Evolutionary conservation across 2,329 filamentous ascomycete genomes (phyloP), one percentile per base, ranked within the genome.

Genomic region (Lasiodiplodia sp.): DNA sequence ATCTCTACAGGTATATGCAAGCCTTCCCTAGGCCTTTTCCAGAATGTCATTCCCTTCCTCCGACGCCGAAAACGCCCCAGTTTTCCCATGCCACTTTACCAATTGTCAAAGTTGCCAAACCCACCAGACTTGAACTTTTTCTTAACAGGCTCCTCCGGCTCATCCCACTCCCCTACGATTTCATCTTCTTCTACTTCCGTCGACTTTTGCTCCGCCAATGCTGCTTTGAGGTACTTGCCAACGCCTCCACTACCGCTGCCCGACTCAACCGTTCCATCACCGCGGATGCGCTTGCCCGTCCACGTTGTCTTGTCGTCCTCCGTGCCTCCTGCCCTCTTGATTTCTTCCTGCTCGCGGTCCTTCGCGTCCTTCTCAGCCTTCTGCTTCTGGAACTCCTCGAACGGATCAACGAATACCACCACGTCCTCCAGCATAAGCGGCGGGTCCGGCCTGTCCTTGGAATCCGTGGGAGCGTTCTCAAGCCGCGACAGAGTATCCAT

Each of bases 41-140:
- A 57, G 28, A 14, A n/a, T 34, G 14, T 4, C 8, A 10, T 40
- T 21, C 25, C 25, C 12, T 44, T 34, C 3, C 18, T 34, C 10
- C 25, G 28, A 63, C 60, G 31, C 60, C 60, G 38, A 7, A n/a
- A 38, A 52, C 60, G 28, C 60, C 60, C 60, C 49, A 18, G 10
- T 34, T n/a, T 51, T 21, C 21, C 18, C 40, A 47, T 18, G 10
- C 18, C 47, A 23, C 10, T n/a, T 23, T 68, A 97, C 95, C 96
- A 99, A 47, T 84, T 87, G 80, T 97, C 94, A 79, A 99, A 99
- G 80, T 97, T 97, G 2, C 95, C 94, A 84, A 98, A 99, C 0
- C 93, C 94, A 14, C 89, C 88, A 0, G 83, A 85, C 77, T 92
- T 96, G 2, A 84, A 80, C 82, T 97, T 98, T 82, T 97, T 98